phyloP scores from a whole-genome alignment of 768 basidiomycete genomes.

The Candolleomyces aberdarensis region DNA sequence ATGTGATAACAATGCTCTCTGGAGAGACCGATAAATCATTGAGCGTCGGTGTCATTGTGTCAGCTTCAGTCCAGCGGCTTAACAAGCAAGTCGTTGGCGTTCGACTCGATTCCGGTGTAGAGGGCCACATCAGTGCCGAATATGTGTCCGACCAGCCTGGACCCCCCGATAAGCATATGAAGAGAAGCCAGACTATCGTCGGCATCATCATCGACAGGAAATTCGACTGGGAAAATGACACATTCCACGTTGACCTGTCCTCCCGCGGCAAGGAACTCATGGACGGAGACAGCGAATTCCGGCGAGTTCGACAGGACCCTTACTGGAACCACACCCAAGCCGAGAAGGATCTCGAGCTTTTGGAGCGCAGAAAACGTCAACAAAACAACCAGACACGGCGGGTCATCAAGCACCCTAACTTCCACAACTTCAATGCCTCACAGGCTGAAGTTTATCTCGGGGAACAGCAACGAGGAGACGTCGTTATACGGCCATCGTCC shows the following conservation, averaged over 20 bases:
- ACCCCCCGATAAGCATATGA: conserved; percentile 47
- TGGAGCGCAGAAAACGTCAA: conserved; percentile 80
- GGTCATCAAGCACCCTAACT: conserved; percentile 96
- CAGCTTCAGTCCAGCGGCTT: conserved; percentile 62
- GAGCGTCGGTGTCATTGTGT: conserved; percentile 75
- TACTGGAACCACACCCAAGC: conserved; percentile 64
- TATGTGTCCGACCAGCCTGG: conserved; percentile 54
- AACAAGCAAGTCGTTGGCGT: conserved; percentile 52
- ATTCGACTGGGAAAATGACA: conserved; percentile 55
- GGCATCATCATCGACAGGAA: conserved; percentile 76
- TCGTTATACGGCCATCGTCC: conserved; percentile 94
- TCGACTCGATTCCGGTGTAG: conserved; percentile 91
- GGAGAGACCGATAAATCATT: conserved; percentile 85
- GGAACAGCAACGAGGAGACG: conserved; percentile 90
- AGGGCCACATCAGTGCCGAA: conserved; percentile 66
- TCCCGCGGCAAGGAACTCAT: conserved; percentile 58
- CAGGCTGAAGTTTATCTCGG: conserved; percentile 90
- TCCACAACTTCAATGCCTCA: conserved; percentile 88
- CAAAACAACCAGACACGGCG: conserved; percentile 77
- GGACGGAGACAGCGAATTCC: conserved; percentile 60
- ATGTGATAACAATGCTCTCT: conserved; percentile 92
- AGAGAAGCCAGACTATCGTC: conserved; percentile 77
- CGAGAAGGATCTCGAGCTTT: conserved; percentile 67
- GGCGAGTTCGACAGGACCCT: conserved; percentile 56
- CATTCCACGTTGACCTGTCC: conserved; percentile 73